Evolutionary conservation across 352 stramenopile species (phyloP), one percentile per base, ranked within the genome.

Genomic region (Elongisporangium undulatum): DNA sequence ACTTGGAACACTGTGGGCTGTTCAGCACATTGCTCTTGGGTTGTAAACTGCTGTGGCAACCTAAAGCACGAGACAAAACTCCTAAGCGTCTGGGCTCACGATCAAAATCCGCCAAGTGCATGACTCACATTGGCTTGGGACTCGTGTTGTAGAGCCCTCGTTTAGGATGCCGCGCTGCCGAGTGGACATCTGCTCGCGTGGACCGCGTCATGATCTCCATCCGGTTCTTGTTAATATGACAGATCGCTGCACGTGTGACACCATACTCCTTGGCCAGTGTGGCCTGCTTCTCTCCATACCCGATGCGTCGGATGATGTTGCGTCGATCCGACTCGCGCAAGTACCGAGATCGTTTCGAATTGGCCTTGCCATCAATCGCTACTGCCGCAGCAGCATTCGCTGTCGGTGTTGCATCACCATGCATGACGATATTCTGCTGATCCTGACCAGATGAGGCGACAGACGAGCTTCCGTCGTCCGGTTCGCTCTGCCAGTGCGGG

Each of bases 161-260:
- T 9, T 41, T 41, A 41, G 29, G 29, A 41, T 41, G 29, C 9
- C 29, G 29, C 29, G 29, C 29, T 9, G 29, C 29, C 2, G 29
- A 41, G 29, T 41, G 29, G 9, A 41, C 29, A 9, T 41, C 29
- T 15, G 29, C 29, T 9, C 29, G 29, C 8, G 29, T 41, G 29
- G 29, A 41, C 29, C 29, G 29, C 29, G 29, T 41, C 29, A 91
- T 68, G 60, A 91, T 87, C 67, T 88, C 81, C 10, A 75, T 75
- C 29, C 71, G 71, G 52, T 91, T 89, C 64, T 91, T 91, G 56
- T 91, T 91, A 56, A 91, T 91, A 62, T 89, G 79, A 57, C 81
- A 90, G 55, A 90, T 84, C 17, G 81, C 81, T 1, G 81, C 79
- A 9, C 81, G 64, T 20, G 81, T 89, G 20, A 90, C 79, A 19